These are phyloP conservation scores for Agrostemma githago DNA, from an alignment of 148 eudicot genomes.

Conservation along the genomic window DNA sequence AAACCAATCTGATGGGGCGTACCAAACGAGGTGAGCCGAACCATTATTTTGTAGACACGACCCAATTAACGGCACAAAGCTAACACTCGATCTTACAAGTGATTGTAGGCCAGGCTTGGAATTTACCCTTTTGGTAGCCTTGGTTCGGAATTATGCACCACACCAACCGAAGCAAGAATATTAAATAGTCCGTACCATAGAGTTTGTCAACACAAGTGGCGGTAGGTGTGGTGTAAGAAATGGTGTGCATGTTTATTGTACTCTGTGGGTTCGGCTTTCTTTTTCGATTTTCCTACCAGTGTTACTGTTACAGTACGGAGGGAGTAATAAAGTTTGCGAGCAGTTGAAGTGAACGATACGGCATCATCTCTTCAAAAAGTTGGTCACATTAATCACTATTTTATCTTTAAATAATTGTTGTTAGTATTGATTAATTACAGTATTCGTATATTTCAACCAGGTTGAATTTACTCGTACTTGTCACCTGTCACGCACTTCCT, in stretches of 20 bases:
- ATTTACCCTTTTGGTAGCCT: neutral
- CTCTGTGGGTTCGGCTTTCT: neutral
- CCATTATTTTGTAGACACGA: no score
- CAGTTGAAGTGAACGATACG: conserved; percentile 8
- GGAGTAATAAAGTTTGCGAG: neutral
- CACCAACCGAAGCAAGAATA: neutral
- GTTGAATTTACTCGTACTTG: neutral
- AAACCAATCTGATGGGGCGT: no score
- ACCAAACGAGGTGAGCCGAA: no score
- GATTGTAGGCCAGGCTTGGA: no score
- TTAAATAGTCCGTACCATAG: no score
- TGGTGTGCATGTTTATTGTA: neutral
- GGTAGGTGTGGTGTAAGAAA: neutral
- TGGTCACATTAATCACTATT: neutral
- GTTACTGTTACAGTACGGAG: neutral
- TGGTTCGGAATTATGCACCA: neutral
- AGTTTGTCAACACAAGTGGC: neutral
- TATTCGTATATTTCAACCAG: neutral
- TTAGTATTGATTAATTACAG: no score
- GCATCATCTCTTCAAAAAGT: conserved; percentile 5
- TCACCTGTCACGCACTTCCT: neutral
- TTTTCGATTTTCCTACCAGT: neutral
- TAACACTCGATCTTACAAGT: no score
- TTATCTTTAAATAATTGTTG: no score
- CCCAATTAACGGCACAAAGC: no score